Evolutionary conservation across 2,329 filamentous ascomycete species (phyloP).

Genomic region (Cladosporium sp.): DNA sequence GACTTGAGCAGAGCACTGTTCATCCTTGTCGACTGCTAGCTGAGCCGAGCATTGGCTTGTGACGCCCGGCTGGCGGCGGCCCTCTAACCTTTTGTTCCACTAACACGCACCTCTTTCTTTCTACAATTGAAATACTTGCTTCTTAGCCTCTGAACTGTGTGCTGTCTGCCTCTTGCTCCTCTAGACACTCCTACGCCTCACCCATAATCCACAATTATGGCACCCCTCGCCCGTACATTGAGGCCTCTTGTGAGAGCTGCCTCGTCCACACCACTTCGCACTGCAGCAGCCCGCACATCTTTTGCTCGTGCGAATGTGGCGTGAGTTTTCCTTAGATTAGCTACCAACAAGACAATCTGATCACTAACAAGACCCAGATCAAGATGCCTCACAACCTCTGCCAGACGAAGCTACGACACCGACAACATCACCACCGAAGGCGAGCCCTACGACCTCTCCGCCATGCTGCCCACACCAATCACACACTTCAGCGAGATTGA

Average conservation of each 20-base stretch:
- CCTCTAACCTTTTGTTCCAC: slow-evolving; percentile 1
- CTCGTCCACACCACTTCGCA: slow-evolving; percentile 1
- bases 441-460: slow-evolving; percentile 61
- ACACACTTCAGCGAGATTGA: slow-evolving; percentile 90
- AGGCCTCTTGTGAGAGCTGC: slow-evolving; percentile 17
- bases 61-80: slow-evolving; percentile 6
- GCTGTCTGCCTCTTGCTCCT: neutral
- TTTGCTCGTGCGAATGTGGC: neutral
- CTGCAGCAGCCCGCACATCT: slow-evolving; percentile 1
- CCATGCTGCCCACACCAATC: slow-evolving; percentile 87
- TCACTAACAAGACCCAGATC: neutral
- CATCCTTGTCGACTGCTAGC: neutral
- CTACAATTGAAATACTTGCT: neutral
- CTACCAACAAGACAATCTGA: neutral
- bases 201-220: slow-evolving; percentile 24
- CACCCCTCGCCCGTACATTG: slow-evolving; percentile 32
- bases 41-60: slow-evolving; percentile 5
- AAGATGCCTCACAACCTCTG: slow-evolving; percentile 41
- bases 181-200: neutral
- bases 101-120: neutral
- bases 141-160: neutral
- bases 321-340: neutral
- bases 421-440: slow-evolving; percentile 35
- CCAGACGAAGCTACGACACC: slow-evolving; percentile 38
- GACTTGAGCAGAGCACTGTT: neutral